phyloP scores from a whole-genome alignment of 495 filamentous ascomycete species.

The Penicillium manginii region DNA sequence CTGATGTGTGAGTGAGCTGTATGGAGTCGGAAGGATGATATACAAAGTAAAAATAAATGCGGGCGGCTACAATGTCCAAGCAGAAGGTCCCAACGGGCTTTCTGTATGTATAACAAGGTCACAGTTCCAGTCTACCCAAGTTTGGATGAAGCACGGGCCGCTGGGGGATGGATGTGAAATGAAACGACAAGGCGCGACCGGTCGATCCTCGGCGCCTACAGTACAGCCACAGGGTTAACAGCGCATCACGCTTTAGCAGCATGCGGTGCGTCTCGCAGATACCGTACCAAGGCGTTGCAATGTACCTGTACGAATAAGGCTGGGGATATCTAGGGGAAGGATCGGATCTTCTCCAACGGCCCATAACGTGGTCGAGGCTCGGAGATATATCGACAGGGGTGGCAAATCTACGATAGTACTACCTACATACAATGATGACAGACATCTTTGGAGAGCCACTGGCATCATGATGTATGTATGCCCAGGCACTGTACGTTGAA shows the following conservation, averaged over 20 bases:
- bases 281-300: neutral
- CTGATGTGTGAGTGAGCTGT: slow-evolving; percentile 10
- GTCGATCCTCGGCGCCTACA: slow-evolving; percentile 4
- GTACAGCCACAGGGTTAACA: neutral
- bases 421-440: no score
- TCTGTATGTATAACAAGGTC: neutral
- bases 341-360: slow-evolving; percentile 14
- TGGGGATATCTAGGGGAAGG: neutral
- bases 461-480: neutral
- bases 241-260: neutral
- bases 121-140: neutral
- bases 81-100: neutral
- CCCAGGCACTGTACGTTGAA: neutral
- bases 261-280: neutral
- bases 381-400: slow-evolving; percentile 13
- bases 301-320: neutral
- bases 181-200: slow-evolving; percentile 1
- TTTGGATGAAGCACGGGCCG: neutral
- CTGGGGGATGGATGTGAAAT: neutral
- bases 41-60: neutral
- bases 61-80: slow-evolving; percentile 2
- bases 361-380: slow-evolving; percentile 21
- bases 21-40: slow-evolving; percentile 2
- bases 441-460: no score
- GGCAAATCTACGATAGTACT: no score